Evolutionary conservation across 1,284 basidiomycete species (phyloP), one percentile per base, ranked within the genome.

Genomic region (Xanthoconium separans): DNA sequence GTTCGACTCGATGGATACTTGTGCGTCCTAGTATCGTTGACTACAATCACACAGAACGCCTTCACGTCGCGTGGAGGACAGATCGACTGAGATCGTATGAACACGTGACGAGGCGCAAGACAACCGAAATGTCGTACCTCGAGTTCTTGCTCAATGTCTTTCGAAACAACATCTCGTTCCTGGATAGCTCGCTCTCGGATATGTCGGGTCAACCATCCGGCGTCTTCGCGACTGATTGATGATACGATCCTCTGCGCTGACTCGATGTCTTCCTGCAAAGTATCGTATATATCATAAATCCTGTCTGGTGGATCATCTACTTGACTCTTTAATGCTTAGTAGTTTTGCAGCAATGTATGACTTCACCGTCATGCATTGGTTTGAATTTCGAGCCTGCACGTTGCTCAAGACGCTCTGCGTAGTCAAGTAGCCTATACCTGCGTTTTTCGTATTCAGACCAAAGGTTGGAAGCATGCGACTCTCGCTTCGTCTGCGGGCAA

Each of bases 51-150:
- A 22, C 93, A 79, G 71, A 98, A 97, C 54, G 80, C 84, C 42
- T 89, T 83, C 13, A 94, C 87, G 22, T 89, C 76, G 12, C 95
- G 83, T 1, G 85, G 81, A 3, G 95, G 93, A 64, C 87, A 95
- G 15, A 76, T 62, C 16, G 71, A 70, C 88, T 95, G 66, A 37
- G 24, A 22, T 45, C 20, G 13, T 15, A 39, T 69, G 18, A 48
- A 49, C 53, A 34, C 60, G 31, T 4, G 24, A 36, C 20, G 37
- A 43, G 37, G 31, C n/a, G 24, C 34, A 33, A 4, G 36, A 49
- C 18, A 24, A 37, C 41, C 30, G 13, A 24, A 15, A 41, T 29
- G 16, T 61, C 77, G 48, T 64, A 91, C 91, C 62, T 81, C 75
- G 10, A 95, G 73, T 58, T 93, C 87, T 45, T 76, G 73, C 55